phyloP scores from a whole-genome alignment of 1,284 basidiomycete species.

The Pseudozyma tsukubaensis region DNA sequence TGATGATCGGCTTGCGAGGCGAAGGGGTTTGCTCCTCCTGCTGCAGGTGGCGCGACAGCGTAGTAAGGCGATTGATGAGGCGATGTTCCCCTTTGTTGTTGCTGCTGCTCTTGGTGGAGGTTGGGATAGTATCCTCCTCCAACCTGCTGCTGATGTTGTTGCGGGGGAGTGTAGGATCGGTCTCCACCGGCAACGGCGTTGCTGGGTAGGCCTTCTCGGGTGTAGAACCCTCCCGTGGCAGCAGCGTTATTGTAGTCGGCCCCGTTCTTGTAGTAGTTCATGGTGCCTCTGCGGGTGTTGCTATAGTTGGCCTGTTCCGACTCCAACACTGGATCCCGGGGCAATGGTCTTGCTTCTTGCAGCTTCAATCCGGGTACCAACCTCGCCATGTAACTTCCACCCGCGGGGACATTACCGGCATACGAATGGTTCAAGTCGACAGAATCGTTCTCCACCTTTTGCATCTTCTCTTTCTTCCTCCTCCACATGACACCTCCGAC shows the following conservation, averaged over 20 bases:
- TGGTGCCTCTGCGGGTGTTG: slow-evolving; percentile 17
- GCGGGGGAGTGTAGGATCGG: neutral
- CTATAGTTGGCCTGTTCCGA: slow-evolving; percentile 30
- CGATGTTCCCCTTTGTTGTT: neutral
- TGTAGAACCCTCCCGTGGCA: neutral
- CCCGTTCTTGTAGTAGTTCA: slow-evolving; percentile 15
- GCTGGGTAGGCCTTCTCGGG: no score
- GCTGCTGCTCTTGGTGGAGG: neutral
- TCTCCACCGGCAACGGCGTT: no score
- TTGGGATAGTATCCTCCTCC: neutral
- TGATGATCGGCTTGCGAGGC: slow-evolving; percentile 13
- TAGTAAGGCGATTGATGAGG: neutral
- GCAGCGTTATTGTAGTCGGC: neutral
- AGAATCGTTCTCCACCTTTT: slow-evolving; percentile 26
- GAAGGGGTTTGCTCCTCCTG: slow-evolving; percentile 16
- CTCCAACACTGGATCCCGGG: slow-evolving; percentile 20
- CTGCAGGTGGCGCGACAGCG: neutral
- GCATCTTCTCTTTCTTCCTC: slow-evolving; percentile 22
- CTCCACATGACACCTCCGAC: slow-evolving; percentile 31
- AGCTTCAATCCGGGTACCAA: slow-evolving; percentile 41
- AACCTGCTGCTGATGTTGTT: neutral
- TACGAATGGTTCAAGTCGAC: slow-evolving; percentile 22
- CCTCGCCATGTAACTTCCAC: slow-evolving; percentile 36
- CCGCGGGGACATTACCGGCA: slow-evolving; percentile 6
- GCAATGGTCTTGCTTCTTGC: slow-evolving; percentile 25